phyloP scores from a whole-genome alignment of 768 basidiomycete genomes.

The Favolaschia claudopus region DNA sequence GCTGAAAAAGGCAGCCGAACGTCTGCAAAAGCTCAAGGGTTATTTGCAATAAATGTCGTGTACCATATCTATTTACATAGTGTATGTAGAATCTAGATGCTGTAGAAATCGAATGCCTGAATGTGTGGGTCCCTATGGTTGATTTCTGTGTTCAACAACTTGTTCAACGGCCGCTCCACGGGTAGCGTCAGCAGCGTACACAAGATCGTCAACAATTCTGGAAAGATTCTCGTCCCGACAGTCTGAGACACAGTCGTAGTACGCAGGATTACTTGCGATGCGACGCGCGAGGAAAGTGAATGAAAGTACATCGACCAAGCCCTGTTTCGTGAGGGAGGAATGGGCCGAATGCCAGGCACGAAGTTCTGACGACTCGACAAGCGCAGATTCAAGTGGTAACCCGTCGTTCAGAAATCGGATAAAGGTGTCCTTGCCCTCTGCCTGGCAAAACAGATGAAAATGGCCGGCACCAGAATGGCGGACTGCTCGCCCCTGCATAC shows the following conservation, averaged over 20 bases:
- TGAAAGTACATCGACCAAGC: conserved; percentile 77
- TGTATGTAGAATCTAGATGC: conserved; percentile 11
- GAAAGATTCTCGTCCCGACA: conserved; percentile 68
- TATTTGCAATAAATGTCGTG: conserved; percentile 51
- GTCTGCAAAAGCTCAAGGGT: conserved; percentile 77
- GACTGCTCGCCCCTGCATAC: conserved; percentile 91
- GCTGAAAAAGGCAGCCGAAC: conserved; percentile 79
- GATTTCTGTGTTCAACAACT: not conserved
- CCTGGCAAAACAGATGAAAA: conserved; percentile 90
- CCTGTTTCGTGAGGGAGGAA: conserved; percentile 61
- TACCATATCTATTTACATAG: too few relatives aligned
- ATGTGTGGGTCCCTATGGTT: not conserved
- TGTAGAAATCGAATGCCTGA: conserved; percentile 9
- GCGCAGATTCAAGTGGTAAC: conserved; percentile 84
- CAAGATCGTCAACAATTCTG: conserved; percentile 67
- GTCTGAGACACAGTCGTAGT: conserved; percentile 68
- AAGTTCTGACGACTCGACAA: conserved; percentile 61
- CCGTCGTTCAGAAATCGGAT: conserved; percentile 88
- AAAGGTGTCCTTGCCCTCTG: conserved; percentile 83
- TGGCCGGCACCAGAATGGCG: conserved; percentile 64
- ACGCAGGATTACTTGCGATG: conserved; percentile 80
- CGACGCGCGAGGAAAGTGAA: conserved; percentile 84
- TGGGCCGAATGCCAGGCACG: conserved; percentile 54
- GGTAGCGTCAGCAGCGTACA: conserved; percentile 29
- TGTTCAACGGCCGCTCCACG: too few relatives aligned